A percentile compares a stretch with the other conserved stretches of the same genome.
These are phyloP conservation scores for Colletotrichum sp. DNA, from an alignment of 2,329 filamentous ascomycete species.

Conservation along the genomic window DNA sequence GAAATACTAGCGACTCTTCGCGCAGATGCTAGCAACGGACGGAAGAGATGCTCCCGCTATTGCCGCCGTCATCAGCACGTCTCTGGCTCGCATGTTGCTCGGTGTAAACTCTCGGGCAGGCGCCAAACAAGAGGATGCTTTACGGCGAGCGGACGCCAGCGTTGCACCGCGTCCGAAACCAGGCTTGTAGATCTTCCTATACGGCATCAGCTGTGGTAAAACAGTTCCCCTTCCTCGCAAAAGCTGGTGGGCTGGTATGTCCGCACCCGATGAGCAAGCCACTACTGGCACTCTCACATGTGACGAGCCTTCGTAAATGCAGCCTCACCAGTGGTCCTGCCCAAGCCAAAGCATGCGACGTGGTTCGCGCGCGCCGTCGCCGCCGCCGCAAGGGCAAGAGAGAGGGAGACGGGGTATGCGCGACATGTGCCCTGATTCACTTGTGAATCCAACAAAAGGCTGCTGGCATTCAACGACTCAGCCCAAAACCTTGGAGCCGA, in stretches of 20 bases:
- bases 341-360: not conserved
- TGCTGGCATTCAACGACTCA: slow-evolving; percentile 9
- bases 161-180: slow-evolving; percentile 15
- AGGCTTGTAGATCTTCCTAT: not conserved
- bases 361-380: not conserved
- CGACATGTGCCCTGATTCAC: slow-evolving; percentile 17
- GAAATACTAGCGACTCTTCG: not conserved
- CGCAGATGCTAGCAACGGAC: not conserved
- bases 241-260: not conserved
- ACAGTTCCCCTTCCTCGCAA: not conserved
- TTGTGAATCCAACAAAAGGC: not conserved
- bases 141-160: slow-evolving; percentile 1
- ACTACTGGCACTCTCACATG: slow-evolving; percentile 11
- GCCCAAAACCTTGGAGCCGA: not conserved
- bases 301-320: slow-evolving; percentile 11
- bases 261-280: slow-evolving; percentile 6
- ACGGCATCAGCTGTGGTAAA: slow-evolving; percentile 5
- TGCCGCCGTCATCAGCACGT: not conserved
- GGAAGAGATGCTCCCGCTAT: not conserved
- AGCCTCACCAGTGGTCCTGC: not conserved
- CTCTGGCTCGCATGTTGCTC: not conserved
- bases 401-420: not conserved
- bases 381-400: not conserved
- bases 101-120: not conserved
- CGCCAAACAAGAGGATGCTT: not conserved